A percentile compares a stretch with the other conserved stretches of the same genome.
These are phyloP conservation scores for Elsinoe arachidis DNA, from an alignment of 2,329 filamentous ascomycete genomes.

Conservation along the genomic window DNA sequence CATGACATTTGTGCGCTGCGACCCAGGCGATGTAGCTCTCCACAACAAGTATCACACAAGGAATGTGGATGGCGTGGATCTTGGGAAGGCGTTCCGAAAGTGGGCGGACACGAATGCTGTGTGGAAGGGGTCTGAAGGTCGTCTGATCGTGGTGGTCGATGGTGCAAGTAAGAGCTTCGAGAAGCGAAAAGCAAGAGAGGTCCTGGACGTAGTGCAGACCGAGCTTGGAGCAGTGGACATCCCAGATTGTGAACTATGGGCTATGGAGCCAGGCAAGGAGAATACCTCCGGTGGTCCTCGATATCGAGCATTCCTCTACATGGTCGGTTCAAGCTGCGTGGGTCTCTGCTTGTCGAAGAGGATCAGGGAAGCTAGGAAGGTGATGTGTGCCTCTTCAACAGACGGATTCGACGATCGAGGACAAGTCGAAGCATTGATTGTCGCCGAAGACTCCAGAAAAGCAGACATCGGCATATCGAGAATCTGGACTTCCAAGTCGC, in stretches of 20 bases:
- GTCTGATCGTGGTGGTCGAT: conserved; percentile 50
- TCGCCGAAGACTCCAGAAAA: conserved; percentile 14
- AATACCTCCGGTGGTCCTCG: conserved; percentile 29
- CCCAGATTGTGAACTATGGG: conserved; percentile 48
- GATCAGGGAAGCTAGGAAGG: conserved; percentile 49
- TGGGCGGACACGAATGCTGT: conserved; percentile 19
- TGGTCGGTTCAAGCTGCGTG: conserved; percentile 53
- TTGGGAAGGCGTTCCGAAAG: conserved; percentile 49
- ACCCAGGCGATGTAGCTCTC: conserved; percentile 51
- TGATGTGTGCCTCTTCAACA: conserved; percentile 19
- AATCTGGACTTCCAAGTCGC: conserved; percentile 54
- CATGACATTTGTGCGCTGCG: conserved; percentile 59
- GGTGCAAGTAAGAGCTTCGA: conserved; percentile 44
- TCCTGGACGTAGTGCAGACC: conserved; percentile 52
- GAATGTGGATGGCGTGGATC: conserved; percentile 52
- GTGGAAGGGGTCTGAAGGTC: conserved; percentile 25
- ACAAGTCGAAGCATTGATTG: background rate
- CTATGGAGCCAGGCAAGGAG: conserved; percentile 21
- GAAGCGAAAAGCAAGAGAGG: conserved; percentile 45
- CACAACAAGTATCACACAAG: conserved; percentile 58
- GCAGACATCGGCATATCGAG: conserved; percentile 48
- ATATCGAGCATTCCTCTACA: conserved; percentile 54
- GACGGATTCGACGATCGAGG: background rate
- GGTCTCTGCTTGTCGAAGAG: conserved; percentile 54
- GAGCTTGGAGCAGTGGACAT: conserved; percentile 56